A percentile compares a stretch with the other conserved stretches of the same genome.
Conservation (phyloP, 495 filamentous ascomycete genomes). For the Filosporella fistucella region DNA sequence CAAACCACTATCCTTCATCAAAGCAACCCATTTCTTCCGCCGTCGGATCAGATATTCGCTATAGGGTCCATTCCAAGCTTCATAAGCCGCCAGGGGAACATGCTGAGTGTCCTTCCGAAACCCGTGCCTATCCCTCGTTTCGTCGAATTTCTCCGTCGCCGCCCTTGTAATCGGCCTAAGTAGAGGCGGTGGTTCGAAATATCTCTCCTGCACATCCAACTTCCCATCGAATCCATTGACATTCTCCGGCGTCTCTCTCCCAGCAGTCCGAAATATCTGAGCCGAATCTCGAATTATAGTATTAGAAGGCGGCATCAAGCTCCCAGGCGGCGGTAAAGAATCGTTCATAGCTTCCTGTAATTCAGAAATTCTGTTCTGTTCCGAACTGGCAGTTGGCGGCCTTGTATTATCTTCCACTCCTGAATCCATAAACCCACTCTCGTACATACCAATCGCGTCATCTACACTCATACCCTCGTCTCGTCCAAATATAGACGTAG, state of each 20-base stretch:
- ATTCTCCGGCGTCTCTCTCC: conserved; percentile 15
- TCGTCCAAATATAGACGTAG: conserved; percentile 57
- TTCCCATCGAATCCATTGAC: conserved; percentile 11
- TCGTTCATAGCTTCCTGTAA: conserved; percentile 42
- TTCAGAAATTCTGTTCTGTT: conserved; percentile 23
- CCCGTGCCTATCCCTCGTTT: conserved; percentile 74
- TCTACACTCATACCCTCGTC: conserved; percentile 81
- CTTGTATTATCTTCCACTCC: conserved; percentile 23
- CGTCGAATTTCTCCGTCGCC: conserved; percentile 9
- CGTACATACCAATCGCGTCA: conserved; percentile 92
- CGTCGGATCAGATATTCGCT: conserved; percentile 62
- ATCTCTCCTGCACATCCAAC: conserved; percentile 22
- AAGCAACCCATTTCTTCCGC: conserved; percentile 72
- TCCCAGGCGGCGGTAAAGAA: conserved; percentile 16
- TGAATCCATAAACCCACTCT: conserved; percentile 67
- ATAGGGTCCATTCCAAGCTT: conserved; percentile 75
- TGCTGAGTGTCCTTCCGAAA: conserved; percentile 87
- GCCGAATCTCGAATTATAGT: conserved; percentile 32
- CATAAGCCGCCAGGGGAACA: conserved; percentile 70
- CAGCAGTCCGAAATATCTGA: conserved; percentile 25
- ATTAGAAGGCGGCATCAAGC: conserved; percentile 2
- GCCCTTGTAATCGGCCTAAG: conserved; percentile 8
- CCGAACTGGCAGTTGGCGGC: conserved; percentile 23
- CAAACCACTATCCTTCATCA: conserved; percentile 73
- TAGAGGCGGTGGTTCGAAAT: conserved; percentile 18